A percentile compares a stretch with the other conserved stretches of the same genome.
These are phyloP conservation scores for Parafenestella ontariensis DNA, from an alignment of 2,329 filamentous ascomycete genomes.

Conservation along the genomic window DNA sequence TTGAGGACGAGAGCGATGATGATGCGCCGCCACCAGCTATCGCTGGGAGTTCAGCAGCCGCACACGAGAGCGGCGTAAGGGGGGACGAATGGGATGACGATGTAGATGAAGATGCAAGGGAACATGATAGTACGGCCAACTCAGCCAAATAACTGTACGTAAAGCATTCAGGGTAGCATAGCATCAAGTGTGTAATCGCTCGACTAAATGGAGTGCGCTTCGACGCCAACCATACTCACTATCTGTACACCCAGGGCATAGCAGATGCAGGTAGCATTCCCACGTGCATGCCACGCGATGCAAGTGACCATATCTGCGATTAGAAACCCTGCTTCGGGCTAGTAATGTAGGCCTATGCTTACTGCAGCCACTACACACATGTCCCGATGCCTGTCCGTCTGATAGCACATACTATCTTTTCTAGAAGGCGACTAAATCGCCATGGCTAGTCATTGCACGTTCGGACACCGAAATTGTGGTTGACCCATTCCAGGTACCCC, in stretches of 20 bases:
- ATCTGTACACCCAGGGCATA: not conserved
- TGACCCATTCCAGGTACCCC: not conserved
- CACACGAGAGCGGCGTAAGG: conserved; percentile 41
- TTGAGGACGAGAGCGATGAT: conserved; percentile 56
- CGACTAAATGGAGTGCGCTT: not conserved
- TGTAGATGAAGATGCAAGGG: conserved; percentile 43
- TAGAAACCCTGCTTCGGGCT: not conserved
- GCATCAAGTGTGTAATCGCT: not conserved
- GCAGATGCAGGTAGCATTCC: too few species aligned
- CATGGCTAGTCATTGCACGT: not conserved
- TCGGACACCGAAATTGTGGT: not conserved
- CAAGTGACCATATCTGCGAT: not conserved
- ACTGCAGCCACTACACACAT: not conserved
- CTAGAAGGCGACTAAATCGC: not conserved
- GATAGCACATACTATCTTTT: not conserved
- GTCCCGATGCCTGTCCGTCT: not conserved
- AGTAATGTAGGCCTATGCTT: not conserved
- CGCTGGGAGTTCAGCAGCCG: conserved; percentile 12
- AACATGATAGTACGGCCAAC: conserved; percentile 33
- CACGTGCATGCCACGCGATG: conserved; percentile 1
- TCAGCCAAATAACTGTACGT: conserved; percentile 4
- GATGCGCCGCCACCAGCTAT: conserved; percentile 38
- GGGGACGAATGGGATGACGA: conserved; percentile 52
- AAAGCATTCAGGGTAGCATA: not conserved
- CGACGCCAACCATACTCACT: too few species aligned